Evolutionary conservation across 345 rosid species (phyloP).

Genomic region (Mercurialis annua): DNA sequence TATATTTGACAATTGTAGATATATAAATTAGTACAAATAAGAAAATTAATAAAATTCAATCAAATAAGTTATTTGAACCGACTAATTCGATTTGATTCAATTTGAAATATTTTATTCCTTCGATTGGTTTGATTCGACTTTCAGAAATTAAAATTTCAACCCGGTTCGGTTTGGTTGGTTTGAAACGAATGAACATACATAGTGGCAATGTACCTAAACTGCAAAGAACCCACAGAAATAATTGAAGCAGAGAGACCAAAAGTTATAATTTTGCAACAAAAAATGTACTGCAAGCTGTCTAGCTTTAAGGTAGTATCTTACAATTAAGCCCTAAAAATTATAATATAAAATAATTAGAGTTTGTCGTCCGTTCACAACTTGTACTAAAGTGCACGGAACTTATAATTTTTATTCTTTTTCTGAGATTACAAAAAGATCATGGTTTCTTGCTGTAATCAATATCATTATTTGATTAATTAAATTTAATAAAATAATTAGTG

Average conservation of each 20-base stretch:
- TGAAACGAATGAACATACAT: too few species aligned
- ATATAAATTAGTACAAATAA: too few species aligned
- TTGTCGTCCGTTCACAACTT: background rate
- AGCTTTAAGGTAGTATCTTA: constrained; percentile 20
- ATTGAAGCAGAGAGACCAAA: background rate
- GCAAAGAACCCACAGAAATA: background rate
- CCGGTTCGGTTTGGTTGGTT: too few species aligned
- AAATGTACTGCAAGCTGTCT: constrained; percentile 21
- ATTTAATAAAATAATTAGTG: background rate
- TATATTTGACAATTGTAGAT: too few species aligned
- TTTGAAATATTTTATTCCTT: background rate
- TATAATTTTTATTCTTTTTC: background rate
- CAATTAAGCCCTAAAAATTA: background rate
- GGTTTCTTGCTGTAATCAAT: constrained; percentile 13
- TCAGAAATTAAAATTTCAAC: too few species aligned
- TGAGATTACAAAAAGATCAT: background rate
- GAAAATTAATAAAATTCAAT: too few species aligned
- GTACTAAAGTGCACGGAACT: constrained; percentile 17
- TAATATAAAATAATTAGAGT: background rate
- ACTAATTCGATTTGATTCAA: too few species aligned
- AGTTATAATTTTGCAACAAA: background rate
- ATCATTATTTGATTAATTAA: background rate
- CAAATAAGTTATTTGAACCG: too few species aligned
- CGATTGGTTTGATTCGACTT: background rate
- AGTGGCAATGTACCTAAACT: background rate